Base-by-base conservation (phyloP, 345 rosid species). In the Lepidium sativum region DNA sequence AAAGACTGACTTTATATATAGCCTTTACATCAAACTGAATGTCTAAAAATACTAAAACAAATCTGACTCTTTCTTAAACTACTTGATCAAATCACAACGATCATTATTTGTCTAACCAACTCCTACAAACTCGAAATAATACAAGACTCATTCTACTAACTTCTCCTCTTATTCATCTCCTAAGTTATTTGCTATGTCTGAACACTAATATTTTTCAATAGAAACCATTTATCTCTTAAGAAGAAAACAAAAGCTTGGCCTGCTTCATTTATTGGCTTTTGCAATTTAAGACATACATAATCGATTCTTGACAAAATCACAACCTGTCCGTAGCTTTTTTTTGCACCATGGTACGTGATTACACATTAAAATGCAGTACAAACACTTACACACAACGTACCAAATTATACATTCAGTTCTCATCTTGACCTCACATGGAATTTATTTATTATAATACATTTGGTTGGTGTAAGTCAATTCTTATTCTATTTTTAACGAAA, bases 251-350 rank as follows among this genome's bases (percentile, higher is more conserved):
- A 65, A 65, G 3, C 2, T 65, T 72, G 76, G 66, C 61, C 55
- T 42, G 76, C 76, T 67, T 65, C 67, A 72, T 65, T 72, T 51
- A 72, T 42, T 64, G 51, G 48, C 51, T 38, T 25, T 39, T 59
- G 42, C 52, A 61, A 64, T 31, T 64, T 9, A 56, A 55, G 75
- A n/a, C n/a, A n/a, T n/a, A 50, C 71, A 58, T 25, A 25, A 25
- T 40, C 25, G 53, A 54, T 63, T 48, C 60, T 57, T 71, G 70
- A 71, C 70, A 71, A 64, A 47, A n/a, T 56, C 75, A 63, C 58
- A 71, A 63, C 52, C 53, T 56, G 69, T 71, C 75, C 75, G 60
- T 71, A 71, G 58, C 70, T 64, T 48, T 64, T 65, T 64, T 65
- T 71, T 4, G 58, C 75, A 63, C 70, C 70, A 63, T 47, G 64